A percentile compares a stretch with the other conserved stretches of the same genome.
Conservation (phyloP, 2,329 filamentous ascomycete species). For the Xylogone sp. region DNA sequence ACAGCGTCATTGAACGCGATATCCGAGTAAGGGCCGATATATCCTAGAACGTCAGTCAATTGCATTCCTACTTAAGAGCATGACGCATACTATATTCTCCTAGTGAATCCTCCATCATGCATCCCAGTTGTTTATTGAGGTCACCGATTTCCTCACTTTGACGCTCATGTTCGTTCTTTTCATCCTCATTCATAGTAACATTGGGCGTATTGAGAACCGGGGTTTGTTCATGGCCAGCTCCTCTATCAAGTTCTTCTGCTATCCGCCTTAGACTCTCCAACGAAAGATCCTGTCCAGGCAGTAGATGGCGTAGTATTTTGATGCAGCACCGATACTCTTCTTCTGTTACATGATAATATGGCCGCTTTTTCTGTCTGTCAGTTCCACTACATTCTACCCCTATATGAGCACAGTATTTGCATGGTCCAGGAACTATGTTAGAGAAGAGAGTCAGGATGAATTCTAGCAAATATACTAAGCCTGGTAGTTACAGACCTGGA, state of each 20-base stretch:
- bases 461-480: background rate
- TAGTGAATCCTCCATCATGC: slow-evolving; percentile 15
- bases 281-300: slow-evolving; percentile 12
- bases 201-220: background rate
- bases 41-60: no score
- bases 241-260: slow-evolving; percentile 7
- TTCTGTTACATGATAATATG: slow-evolving; percentile 18
- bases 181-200: background rate
- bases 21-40: slow-evolving; percentile 15
- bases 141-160: slow-evolving; percentile 13
- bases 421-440: slow-evolving; percentile 12
- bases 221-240: background rate
- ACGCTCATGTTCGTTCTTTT: background rate
- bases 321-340: slow-evolving; percentile 17
- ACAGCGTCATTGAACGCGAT: slow-evolving; percentile 18
- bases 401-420: slow-evolving; percentile 16
- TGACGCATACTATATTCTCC: slow-evolving; percentile 14
- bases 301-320: slow-evolving; percentile 13
- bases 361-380: slow-evolving; percentile 10
- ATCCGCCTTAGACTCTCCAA: slow-evolving; percentile 10
- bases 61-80: no score
- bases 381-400: slow-evolving; percentile 13
- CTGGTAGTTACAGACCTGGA: slow-evolving; percentile 1
- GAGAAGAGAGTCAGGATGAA: background rate
- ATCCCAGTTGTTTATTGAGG: slow-evolving; percentile 15